Evolutionary conservation across 2,329 filamentous ascomycete species (phyloP), one percentile per base, ranked within the genome.

Genomic region (Diplodia corticola): DNA sequence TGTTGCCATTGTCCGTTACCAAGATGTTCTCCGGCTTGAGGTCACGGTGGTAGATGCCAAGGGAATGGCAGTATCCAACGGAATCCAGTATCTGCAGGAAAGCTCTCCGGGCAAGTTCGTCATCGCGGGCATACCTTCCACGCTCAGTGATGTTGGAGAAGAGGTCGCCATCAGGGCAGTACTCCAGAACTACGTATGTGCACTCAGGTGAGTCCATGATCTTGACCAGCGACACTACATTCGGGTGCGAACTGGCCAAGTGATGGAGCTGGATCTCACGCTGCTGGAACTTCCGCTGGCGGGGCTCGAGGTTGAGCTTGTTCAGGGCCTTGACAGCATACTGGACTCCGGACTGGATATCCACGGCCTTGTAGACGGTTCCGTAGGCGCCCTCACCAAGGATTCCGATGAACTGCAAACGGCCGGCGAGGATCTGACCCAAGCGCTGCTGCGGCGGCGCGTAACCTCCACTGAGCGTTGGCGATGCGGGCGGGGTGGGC

Each of bases 11-110:
- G 81, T 97, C 90, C 73, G 91, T 91, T 66, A 99, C 94, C 75
- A 99, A 83, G 71, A 99, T 92, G 80, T 99, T 99, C 83, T 99
- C 95, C 67, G 95, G 95, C 85, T 99, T 99, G 69, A 99, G 84
- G 79, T 99, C 95, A 80, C 95, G 86, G 80, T 99, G 95, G 84
- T 96, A 99, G 77, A 99, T 96, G 74, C 93, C 93, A 74, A 93
- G 82, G 71, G 87, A 88, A 80, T 99, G 95, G 86, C 95, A 98
- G 81, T 93, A 92, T 77, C 95, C 91, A 70, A 98, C 94, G 79
- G 95, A 95, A 84, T 97, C 91, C 85, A 99, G 81, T 74, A 99
- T 92, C 80, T 99, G 95, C 69, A 98, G 87, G 79, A 98, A 98
- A 66, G 93, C 90, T 71, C 87, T 87, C 82, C 90, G 92, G 84